Base-by-base conservation (phyloP, 805 yeast genomes). In the Wickerhamiella parazyma region DNA sequence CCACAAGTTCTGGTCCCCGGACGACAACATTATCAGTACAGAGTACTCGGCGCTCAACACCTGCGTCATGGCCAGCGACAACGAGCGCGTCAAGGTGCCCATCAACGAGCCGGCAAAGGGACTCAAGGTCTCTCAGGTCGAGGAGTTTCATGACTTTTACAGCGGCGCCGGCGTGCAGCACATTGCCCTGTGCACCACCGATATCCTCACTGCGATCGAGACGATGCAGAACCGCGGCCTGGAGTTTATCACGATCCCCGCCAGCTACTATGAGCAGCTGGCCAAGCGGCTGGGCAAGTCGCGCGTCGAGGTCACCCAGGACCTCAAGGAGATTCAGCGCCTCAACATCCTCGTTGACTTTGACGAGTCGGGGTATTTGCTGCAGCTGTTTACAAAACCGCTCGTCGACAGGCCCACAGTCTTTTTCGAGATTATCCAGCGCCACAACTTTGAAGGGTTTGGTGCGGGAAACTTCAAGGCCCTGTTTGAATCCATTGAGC, bases 401-500 rank as follows among this genome's bases (percentile, higher is more conserved):
- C 56, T 81, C 14, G 71, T 72, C 48, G 87, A 78, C 54, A 67
- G 94, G 31, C 95, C 95, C 22, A 82, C 94, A 0, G 67, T 83
- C 36, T 84, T 84, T 56, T 65, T 84, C 50, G 94, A 84, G 58
- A 70, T 84, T 19, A 84, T 84, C 49, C 91, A 84, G 61, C 70
- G 94, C 48, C 67, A 70, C 52, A 79, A 81, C 54, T 87, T 81
- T 57, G 71, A 78, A 48, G 95, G 95, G 0, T 84, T 84, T 61
- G 95, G 94, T 1, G 85, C 85, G 40, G 94, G 94, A 1, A 84
- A 86, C 48, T 84, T 84, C 64, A 80, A 76, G 57, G 81, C 91
- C 0, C 63, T 85, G 31, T 84, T 81, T 55, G 87, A 83, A 55
- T 73, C 80, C 6, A 75, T 84, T 45, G 95, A 84, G 58, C 68